Percentiles rank a stretch among this genome's conserved stretches.
These are phyloP conservation scores for Trichosporon inkin DNA, from an alignment of 1,284 basidiomycete genomes.

Conservation along the genomic window DNA sequence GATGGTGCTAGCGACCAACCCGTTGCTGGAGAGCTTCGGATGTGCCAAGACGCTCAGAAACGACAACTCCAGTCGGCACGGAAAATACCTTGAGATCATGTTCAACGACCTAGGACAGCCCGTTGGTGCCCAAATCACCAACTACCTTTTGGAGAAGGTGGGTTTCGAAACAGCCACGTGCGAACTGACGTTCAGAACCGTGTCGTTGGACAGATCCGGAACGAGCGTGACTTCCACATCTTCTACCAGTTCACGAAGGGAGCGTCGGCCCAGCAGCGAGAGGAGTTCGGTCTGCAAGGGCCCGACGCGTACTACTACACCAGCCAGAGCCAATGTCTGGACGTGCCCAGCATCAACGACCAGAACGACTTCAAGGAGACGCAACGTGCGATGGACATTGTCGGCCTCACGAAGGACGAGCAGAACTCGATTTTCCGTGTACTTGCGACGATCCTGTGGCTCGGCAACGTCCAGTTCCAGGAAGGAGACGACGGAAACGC, in stretches of 20 bases:
- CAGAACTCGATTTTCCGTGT: conserved; percentile 91
- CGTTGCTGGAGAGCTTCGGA: conserved; percentile 94
- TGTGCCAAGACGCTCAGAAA: conserved; percentile 98
- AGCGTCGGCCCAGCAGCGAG: conserved; percentile 84
- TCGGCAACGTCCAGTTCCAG: conserved; percentile 87
- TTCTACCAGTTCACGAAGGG: conserved; percentile 99
- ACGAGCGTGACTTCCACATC: conserved; percentile 97
- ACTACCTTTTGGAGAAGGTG: conserved; percentile 92
- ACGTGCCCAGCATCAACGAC: conserved; percentile 90
- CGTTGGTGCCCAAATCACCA: conserved; percentile 96
- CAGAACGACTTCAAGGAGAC: conserved; percentile 82
- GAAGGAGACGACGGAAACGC: conserved; percentile 91
- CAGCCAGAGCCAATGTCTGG: conserved; percentile 82
- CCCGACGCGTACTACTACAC: conserved; percentile 95
- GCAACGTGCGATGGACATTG: conserved; percentile 87
- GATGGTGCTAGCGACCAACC: conserved; percentile 99
- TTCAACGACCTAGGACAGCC: conserved; percentile 91
- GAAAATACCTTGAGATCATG: conserved; percentile 99
- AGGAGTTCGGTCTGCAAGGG: conserved; percentile 92
- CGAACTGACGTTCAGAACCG: conserved; percentile 57
- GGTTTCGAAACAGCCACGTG: conserved; percentile 8
- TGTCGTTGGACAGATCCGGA: conserved; percentile 93
- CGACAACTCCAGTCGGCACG: conserved; percentile 98
- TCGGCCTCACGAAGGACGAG: conserved; percentile 78
- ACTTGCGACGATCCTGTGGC: conserved; percentile 89